Evolutionary conservation across 2,329 filamentous ascomycete species (phyloP).

Genomic region (Fusarium sp.): DNA sequence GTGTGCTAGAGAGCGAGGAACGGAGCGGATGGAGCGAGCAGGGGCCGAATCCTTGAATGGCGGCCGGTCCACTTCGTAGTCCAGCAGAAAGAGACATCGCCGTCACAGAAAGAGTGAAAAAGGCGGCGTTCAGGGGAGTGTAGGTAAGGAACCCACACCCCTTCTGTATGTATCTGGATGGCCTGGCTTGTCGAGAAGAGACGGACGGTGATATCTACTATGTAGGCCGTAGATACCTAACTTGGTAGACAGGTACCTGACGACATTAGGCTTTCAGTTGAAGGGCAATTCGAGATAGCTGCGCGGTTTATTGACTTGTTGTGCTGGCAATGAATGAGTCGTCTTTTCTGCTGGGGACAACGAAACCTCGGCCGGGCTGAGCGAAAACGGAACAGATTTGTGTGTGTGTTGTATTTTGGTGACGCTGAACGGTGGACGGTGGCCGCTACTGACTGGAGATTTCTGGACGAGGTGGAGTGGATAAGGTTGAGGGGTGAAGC

Average conservation of each 20-base stretch:
- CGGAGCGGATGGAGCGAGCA: constrained; percentile 23
- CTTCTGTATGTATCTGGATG: background rate
- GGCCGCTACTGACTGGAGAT: constrained; percentile 9
- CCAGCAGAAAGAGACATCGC: constrained; percentile 18
- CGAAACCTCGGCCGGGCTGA: constrained; percentile 8
- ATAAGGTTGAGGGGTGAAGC: constrained; percentile 8
- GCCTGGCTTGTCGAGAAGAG: constrained; percentile 13
- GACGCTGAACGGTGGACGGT: constrained; percentile 18
- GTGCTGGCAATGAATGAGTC: constrained; percentile 10
- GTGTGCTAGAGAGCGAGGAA: constrained; percentile 13
- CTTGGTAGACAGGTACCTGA: constrained; percentile 1
- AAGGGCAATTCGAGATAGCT: background rate
- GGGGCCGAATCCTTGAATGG: constrained; percentile 26
- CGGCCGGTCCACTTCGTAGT: constrained; percentile 25
- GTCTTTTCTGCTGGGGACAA: constrained; percentile 27
- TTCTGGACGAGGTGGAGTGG: constrained; percentile 22
- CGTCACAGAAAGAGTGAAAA: constrained; percentile 27
- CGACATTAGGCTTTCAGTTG: background rate
- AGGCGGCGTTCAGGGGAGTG: constrained; percentile 9
- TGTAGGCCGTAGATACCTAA: constrained; percentile 20
- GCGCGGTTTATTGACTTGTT: constrained; percentile 20
- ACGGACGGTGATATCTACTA: constrained; percentile 12
- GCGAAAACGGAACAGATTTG: constrained; percentile 24
- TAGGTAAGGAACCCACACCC: background rate
- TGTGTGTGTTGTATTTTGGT: constrained; percentile 27